Evolutionary conservation across 805 yeast species (phyloP).

Genomic region (Pachysolen tannophilus): DNA sequence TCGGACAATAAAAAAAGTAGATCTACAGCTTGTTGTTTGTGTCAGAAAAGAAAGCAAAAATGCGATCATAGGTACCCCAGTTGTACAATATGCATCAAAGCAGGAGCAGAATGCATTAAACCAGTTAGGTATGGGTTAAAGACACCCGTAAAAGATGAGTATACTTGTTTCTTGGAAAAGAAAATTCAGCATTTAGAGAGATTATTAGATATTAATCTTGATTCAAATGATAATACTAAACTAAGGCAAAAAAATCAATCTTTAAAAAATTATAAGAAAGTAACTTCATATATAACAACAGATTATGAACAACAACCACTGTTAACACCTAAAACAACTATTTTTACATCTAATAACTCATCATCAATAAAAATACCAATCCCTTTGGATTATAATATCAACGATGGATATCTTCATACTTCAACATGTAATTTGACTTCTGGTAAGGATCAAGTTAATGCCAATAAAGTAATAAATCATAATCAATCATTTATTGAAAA

Average conservation of each 20-base stretch:
- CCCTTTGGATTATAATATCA: not conserved
- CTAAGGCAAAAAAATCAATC: slow-evolving; percentile 2
- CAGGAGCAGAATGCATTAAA: slow-evolving; percentile 53
- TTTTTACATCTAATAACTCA: not conserved
- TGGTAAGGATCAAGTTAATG: slow-evolving; percentile 8
- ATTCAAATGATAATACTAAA: slow-evolving; percentile 1
- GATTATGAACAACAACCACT: not conserved
- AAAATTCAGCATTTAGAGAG: slow-evolving; percentile 45
- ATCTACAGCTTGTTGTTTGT: slow-evolving; percentile 47
- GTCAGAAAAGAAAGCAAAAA: slow-evolving; percentile 52
- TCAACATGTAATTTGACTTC: not conserved
- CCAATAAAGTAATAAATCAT: slow-evolving; percentile 5
- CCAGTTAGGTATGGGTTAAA: slow-evolving; percentile 49
- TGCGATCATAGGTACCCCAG: slow-evolving; percentile 61
- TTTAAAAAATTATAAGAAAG: slow-evolving; percentile 5
- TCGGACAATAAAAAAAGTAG: slow-evolving; percentile 43
- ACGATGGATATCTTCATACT: not conserved
- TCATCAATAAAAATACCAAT: not conserved
- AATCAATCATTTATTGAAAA: slow-evolving; percentile 24
- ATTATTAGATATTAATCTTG: slow-evolving; percentile 25
- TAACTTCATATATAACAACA: slow-evolving; percentile 2
- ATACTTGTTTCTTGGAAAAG: slow-evolving; percentile 48
- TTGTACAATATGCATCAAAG: slow-evolving; percentile 60
- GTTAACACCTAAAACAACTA: not conserved
- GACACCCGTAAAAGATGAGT: slow-evolving; percentile 43